Conservation (phyloP, 2,329 filamentous ascomycete species). For the Scleromitrula shiraiana region DNA sequence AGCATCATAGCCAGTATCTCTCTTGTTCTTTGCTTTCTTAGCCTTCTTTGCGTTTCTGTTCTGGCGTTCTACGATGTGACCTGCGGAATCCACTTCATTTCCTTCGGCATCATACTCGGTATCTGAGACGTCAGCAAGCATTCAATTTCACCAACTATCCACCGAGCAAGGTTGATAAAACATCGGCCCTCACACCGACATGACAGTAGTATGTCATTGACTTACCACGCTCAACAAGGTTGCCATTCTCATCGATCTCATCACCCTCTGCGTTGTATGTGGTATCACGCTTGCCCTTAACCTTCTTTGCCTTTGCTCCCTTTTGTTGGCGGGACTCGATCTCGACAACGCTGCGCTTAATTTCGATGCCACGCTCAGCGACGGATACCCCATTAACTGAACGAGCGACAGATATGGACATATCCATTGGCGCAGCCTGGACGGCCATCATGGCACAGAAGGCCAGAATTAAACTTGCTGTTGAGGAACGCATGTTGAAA, state of each 20-base stretch:
- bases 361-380: too few species aligned
- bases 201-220: too few species aligned
- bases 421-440: slow-evolving; percentile 16
- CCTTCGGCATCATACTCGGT: slow-evolving; percentile 12
- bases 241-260: neutral
- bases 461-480: slow-evolving; percentile 20
- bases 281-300: neutral
- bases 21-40: too few species aligned
- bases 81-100: slow-evolving; percentile 5
- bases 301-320: too few species aligned
- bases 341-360: slow-evolving; percentile 1
- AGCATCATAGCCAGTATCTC: neutral
- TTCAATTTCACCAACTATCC: too few species aligned
- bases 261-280: neutral
- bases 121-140: too few species aligned
- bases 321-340: neutral
- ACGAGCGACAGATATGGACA: slow-evolving; percentile 6
- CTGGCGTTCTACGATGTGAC: neutral
- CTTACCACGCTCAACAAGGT: neutral
- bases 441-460: slow-evolving; percentile 21
- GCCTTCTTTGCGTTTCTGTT: neutral
- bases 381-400: too few species aligned
- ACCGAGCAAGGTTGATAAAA: too few species aligned
- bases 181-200: too few species aligned
- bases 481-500: slow-evolving; percentile 21